Evolutionary conservation across 78 protist genomes (phyloP), one percentile per base, ranked within the genome.

Genomic region (Isochrysis galbana): DNA sequence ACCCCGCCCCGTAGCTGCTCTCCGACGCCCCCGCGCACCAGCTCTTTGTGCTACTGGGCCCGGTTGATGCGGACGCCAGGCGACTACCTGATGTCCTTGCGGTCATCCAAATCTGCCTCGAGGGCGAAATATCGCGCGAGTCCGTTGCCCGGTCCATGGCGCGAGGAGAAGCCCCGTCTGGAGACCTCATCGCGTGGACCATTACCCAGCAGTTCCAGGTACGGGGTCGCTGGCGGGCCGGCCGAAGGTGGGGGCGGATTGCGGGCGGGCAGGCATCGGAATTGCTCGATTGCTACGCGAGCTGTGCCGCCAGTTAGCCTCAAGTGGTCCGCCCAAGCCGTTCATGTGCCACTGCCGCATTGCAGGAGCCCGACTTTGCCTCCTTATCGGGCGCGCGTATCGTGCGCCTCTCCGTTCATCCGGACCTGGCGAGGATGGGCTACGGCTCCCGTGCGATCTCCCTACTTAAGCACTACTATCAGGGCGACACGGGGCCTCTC

Each of bases 141-240:
- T 29, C 94, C 10, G 95, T 98, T 17, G 34, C 17, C n/a, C 25
- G 41, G 3, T 23, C 93, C 25, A 87, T 97, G 87, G 51, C 93
- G 14, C 92, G 96, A 1, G 99, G 99, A 17, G 51, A 92, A 54
- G 90, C 96, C 32, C 95, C 87, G 5, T 44, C 97, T 23, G 99
- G 99, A 26, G 99, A 99, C 89, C 67, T 99, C 23, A 98, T 99
- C 45, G 99, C 99, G 23, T 99, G 99, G 99, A 98, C 99, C 3
- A 7, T 99, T 11, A 36, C 98, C 21, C 98, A 97, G 94, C 99
- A 97, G 93, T 47, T 90, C 51, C 55, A 44, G n/a, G n/a, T n/a
- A n/a, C n/a, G n/a, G n/a, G n/a, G n/a, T n/a, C n/a, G n/a, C n/a
- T n/a, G n/a, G n/a, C n/a, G n/a, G n/a, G n/a, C n/a, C n/a, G n/a